Base-by-base conservation (phyloP, 2,329 filamentous ascomycete species). In the Dothistroma septosporum region DNA sequence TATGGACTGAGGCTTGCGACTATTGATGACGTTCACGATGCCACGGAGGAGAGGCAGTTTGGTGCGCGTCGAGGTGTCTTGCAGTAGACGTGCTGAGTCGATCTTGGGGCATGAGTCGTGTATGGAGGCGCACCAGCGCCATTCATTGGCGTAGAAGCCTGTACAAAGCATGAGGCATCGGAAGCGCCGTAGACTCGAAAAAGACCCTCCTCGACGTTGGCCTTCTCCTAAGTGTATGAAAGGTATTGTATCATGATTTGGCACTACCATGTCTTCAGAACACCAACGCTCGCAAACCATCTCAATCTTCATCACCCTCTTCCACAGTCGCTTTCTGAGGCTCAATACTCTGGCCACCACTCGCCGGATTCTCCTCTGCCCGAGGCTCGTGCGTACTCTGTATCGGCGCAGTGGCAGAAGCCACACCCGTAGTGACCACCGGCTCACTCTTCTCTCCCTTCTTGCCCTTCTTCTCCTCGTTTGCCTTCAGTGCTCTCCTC, bases 241-340 rank as follows among this genome's bases (percentile, higher is more conserved):
- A 28, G 24, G 24, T 6, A 28, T 28, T 44, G 41, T 37, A 37
- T n/a, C 41, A 44, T 44, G 16, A 35, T 53, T 11, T 1, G n/a
- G 21, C 50, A 32, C 28, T 28, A 50, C 47, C 47, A 19, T 24
- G 22, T 16, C 49, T 54, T 28, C 41, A 48, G 53, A 61, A 65
- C 62, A 58, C 64, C 62, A 53, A 58, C 59, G 64, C 64, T 64
- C 31, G 59, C 32, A 52, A 55, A 33, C 32, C 9, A 58, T 59
- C 62, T 47, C 59, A 61, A 53, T 72, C 69, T 52, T 70, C 69
- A 33, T 72, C 69, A 10, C 66, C 70, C 55, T 72, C 71, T 61
- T 72, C 71, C 21, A 72, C 70, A 46, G 61, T 66, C 21, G 70
- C 67, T 33, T 62, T 67, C 50, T 69, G 63, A 57, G 69, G 66